Percentiles rank a stretch among this genome's conserved stretches.
phyloP scores from a whole-genome alignment of 345 rosid species.

The Eucalyptus pumila region DNA sequence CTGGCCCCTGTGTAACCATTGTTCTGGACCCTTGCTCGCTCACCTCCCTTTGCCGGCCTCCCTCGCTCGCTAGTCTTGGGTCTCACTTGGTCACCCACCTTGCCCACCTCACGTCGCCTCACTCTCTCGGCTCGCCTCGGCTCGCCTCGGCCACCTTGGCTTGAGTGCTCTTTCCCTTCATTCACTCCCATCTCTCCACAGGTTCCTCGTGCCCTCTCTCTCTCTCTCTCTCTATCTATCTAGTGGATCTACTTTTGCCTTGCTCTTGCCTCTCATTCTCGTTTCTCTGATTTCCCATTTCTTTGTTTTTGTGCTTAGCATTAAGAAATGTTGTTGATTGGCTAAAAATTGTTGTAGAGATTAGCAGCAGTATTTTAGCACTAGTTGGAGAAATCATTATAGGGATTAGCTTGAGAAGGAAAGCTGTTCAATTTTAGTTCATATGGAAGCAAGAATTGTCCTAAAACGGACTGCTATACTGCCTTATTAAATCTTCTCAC shows the following conservation, averaged over 20 bases:
- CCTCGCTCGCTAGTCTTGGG: not conserved
- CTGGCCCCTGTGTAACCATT: too few species aligned
- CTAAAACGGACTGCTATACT: too few species aligned
- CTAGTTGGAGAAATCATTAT: not conserved
- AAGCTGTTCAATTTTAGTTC: too few species aligned
- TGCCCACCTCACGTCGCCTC: not conserved
- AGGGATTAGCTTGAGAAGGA: too few species aligned
- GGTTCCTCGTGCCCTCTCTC: not conserved
- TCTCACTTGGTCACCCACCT: not conserved
- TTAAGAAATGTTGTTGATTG: not conserved
- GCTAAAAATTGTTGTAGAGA: not conserved
- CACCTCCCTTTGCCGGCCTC: not conserved
- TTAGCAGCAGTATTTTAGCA: not conserved
- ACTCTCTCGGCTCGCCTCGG: too few species aligned
- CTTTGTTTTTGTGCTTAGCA: not conserved
- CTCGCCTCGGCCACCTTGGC: too few species aligned
- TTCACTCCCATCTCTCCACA: not conserved
- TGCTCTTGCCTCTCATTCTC: not conserved
- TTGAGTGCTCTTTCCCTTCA: too few species aligned
- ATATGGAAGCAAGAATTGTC: too few species aligned
- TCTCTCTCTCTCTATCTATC: too few species aligned
- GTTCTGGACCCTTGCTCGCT: not conserved
- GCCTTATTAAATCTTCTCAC: rapidly evolving
- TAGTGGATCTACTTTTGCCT: not conserved
- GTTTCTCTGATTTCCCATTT: not conserved